phyloP scores from a whole-genome alignment of 225 moss, liverwort and hornwort genomes.

The Anthoceros angustus region DNA sequence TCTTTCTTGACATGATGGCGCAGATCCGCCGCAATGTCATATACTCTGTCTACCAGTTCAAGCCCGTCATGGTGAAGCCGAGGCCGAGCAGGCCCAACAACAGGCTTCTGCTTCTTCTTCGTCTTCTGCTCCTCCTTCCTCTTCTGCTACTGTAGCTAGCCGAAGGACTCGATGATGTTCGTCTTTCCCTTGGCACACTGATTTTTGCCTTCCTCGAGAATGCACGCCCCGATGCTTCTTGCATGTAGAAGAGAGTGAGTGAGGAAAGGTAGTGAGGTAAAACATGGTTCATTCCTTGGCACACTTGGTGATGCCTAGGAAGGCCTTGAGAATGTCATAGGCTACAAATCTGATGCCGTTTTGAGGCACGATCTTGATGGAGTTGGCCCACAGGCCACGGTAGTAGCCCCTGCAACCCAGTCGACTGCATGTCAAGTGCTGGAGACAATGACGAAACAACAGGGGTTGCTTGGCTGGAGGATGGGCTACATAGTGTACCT shows the following conservation, averaged over 20 bases:
- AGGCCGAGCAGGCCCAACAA: background rate
- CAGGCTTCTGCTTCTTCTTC: background rate
- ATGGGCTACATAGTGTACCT: background rate
- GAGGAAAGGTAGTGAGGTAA: too few species aligned
- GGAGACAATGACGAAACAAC: background rate
- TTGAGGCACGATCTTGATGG: background rate
- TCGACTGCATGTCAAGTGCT: background rate
- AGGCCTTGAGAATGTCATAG: background rate
- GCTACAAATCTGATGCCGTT: conserved; percentile 1
- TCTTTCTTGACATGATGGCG: conserved; percentile 95
- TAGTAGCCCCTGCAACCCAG: background rate
- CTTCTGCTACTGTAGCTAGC: too few species aligned
- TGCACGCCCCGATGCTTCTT: too few species aligned
- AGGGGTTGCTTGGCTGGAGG: too few species aligned
- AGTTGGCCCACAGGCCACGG: background rate
- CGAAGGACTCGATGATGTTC: too few species aligned
- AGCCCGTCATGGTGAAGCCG: conserved; percentile 3
- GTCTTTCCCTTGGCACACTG: too few species aligned
- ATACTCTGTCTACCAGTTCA: conserved; percentile 93
- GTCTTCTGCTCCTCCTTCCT: too few species aligned
- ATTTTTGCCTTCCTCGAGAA: too few species aligned
- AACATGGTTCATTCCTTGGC: background rate
- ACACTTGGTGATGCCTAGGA: background rate
- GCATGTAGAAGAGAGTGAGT: too few species aligned
- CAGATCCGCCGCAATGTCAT: conserved; percentile 96